phyloP scores from a whole-genome alignment of 2,329 filamentous ascomycete species.

The Talaromyces sp. region DNA sequence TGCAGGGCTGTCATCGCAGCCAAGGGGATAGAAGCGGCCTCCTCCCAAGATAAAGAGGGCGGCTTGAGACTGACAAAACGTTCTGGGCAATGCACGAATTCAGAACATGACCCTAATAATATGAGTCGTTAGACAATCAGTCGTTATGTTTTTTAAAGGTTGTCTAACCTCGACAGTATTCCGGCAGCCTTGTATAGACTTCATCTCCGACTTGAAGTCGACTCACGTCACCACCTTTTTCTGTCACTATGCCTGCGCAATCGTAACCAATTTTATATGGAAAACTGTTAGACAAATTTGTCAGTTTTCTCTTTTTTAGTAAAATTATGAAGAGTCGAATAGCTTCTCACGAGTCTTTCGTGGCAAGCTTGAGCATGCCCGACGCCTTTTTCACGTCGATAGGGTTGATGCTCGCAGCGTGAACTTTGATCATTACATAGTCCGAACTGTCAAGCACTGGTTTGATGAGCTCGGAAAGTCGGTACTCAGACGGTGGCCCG shows the following conservation, averaged over 20 bases:
- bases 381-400: constrained; percentile 39
- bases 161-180: constrained; percentile 22
- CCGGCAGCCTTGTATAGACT: constrained; percentile 30
- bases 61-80: constrained; percentile 36
- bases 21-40: constrained; percentile 39
- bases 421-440: constrained; percentile 25
- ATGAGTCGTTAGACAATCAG: background rate
- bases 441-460: constrained; percentile 12
- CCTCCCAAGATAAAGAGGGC: constrained; percentile 33
- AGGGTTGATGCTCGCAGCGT: constrained; percentile 41
- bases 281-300: constrained; percentile 21
- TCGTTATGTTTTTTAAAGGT: background rate
- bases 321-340: background rate
- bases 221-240: constrained; percentile 26
- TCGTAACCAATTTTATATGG: constrained; percentile 41
- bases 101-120: constrained; percentile 29
- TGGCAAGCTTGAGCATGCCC: constrained; percentile 27
- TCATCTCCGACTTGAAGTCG: constrained; percentile 34
- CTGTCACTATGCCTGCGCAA: constrained; percentile 31
- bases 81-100: constrained; percentile 30
- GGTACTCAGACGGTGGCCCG: constrained; percentile 9
- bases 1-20: constrained; percentile 40
- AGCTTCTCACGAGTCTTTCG: constrained; percentile 25
- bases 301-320: background rate
- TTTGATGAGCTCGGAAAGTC: constrained; percentile 13